Conservation (phyloP, 2,329 filamentous ascomycete species). For the Triangularia verruculosa region DNA sequence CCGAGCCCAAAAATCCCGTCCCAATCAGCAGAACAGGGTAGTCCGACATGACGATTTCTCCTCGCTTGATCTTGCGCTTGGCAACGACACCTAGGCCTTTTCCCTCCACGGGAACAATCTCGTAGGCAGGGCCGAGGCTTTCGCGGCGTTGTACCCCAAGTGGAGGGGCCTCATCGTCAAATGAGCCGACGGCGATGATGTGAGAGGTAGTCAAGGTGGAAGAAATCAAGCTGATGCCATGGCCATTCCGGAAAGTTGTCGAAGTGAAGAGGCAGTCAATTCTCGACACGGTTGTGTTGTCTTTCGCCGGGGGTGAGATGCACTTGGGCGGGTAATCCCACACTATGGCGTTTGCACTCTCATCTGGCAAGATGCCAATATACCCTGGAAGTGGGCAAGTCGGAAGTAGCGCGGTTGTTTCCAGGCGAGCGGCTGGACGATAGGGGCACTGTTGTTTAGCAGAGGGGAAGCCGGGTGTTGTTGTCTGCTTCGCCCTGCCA, state of each 20-base stretch:
- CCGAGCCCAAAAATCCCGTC: conserved; percentile 17
- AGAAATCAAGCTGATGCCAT: conserved; percentile 36
- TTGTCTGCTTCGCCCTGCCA: background rate
- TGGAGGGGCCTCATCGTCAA: conserved; percentile 30
- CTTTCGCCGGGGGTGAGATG: conserved; percentile 2
- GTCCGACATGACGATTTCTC: conserved; percentile 38
- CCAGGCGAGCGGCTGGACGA: background rate
- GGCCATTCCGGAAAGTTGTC: conserved; percentile 22
- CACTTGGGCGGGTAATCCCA: conserved; percentile 5
- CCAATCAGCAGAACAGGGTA: conserved; percentile 31
- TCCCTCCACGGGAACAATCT: conserved; percentile 30
- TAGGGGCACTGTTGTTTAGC: conserved; percentile 1
- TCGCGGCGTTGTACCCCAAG: conserved; percentile 7
- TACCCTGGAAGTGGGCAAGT: background rate
- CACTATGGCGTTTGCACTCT: background rate
- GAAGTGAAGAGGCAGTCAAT: conserved; percentile 26
- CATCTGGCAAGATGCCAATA: background rate
- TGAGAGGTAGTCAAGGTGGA: conserved; percentile 31
- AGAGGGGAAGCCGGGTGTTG: background rate
- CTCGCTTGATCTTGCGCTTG: conserved; percentile 31
- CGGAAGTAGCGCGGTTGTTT: background rate
- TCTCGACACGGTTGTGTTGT: background rate
- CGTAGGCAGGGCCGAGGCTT: conserved; percentile 25
- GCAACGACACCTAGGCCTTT: conserved; percentile 38
- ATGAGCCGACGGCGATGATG: conserved; percentile 28